Conservation (phyloP, 2,329 filamentous ascomycete genomes). For the Colletotrichum sp. region DNA sequence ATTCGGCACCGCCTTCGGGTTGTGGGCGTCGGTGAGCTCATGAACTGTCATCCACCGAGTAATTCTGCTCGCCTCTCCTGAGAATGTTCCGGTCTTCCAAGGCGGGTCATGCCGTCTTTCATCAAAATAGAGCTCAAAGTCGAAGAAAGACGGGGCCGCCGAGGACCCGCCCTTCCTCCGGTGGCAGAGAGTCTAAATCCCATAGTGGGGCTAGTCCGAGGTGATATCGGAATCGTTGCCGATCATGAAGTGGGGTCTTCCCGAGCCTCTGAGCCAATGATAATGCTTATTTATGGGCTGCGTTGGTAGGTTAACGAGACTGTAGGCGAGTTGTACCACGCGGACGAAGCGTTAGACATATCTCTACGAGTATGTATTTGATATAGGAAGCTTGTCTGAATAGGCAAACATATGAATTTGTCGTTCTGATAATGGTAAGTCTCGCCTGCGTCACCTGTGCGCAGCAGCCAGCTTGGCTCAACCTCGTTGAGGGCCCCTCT, state of each 20-base stretch:
- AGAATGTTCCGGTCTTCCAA: not conserved
- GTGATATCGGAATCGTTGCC: not conserved
- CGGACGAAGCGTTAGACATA: not conserved
- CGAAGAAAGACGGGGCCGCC: not conserved
- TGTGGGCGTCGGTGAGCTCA: not conserved
- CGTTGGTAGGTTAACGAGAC: not conserved
- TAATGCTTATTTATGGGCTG: not conserved
- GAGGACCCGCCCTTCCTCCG: not conserved
- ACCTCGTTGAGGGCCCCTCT: not conserved
- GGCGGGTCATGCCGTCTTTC: not conserved
- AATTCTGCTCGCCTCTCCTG: not conserved
- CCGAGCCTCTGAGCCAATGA: not conserved
- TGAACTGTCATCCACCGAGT: not conserved
- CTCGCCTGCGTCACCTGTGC: not conserved
- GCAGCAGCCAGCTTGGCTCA: not conserved
- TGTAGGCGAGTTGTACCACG: not conserved
- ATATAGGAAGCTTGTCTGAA: not conserved
- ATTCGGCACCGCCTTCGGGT: not conserved
- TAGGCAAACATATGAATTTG: not conserved
- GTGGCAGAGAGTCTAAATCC: not conserved
- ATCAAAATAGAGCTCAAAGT: not conserved
- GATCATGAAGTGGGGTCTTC: not conserved
- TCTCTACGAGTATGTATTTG: not conserved
- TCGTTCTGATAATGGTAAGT: not conserved
- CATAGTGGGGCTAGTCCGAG: not conserved